Evolutionary conservation across 2,329 filamentous ascomycete genomes (phyloP).

Genomic region (Helicocarpus griseus): DNA sequence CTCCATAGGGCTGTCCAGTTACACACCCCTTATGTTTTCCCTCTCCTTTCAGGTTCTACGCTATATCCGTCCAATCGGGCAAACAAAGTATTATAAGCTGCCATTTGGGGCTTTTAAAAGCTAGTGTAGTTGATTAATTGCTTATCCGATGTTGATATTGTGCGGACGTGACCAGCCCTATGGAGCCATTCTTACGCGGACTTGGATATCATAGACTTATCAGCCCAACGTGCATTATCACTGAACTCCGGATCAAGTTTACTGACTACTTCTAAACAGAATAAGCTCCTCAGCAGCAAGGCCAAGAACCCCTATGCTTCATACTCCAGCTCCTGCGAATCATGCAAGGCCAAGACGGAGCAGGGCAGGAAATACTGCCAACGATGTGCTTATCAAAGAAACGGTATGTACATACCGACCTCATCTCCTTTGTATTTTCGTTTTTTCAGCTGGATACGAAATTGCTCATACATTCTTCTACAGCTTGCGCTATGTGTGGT

Average conservation of each 20-base stretch:
- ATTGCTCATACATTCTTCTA: conserved; percentile 8
- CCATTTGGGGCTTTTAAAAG: background rate
- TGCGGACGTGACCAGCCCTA: too few species aligned
- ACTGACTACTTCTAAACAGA: conserved; percentile 31
- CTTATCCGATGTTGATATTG: too few species aligned
- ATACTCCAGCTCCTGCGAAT: conserved; percentile 51
- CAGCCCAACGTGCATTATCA: too few species aligned
- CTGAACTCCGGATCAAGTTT: background rate
- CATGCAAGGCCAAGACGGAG: conserved; percentile 55
- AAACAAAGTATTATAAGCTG: background rate
- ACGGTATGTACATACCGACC: conserved; percentile 43
- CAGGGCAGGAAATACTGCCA: conserved; percentile 53
- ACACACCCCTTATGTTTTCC: background rate
- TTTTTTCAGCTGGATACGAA: conserved; percentile 9
- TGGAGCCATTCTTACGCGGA: too few species aligned
- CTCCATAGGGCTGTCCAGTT: too few species aligned
- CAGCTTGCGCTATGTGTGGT: conserved; percentile 56
- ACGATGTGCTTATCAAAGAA: conserved; percentile 52
- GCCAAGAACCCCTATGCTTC: conserved; percentile 58
- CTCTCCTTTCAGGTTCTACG: background rate
- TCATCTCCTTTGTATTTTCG: background rate
- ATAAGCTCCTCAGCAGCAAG: conserved; percentile 54
- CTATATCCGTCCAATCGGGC: background rate
- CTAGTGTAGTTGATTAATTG: background rate
- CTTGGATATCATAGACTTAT: too few species aligned